These are phyloP conservation scores for Yamadazyma conglobata DNA, from an alignment of 1,139 yeast species.

Conservation along the genomic window DNA sequence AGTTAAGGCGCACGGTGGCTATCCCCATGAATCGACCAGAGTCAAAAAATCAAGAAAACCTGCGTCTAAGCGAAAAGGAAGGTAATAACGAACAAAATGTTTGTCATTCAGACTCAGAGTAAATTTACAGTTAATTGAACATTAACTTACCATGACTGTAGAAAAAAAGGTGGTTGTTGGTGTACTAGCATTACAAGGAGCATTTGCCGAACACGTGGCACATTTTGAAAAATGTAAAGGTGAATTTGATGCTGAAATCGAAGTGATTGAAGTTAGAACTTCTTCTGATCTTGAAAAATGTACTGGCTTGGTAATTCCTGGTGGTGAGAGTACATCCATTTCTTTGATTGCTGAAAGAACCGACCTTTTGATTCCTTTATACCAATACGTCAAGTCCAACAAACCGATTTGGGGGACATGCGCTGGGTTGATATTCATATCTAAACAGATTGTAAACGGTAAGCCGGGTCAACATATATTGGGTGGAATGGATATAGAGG, in stretches of 20 bases:
- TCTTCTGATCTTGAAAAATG: conserved; percentile 46
- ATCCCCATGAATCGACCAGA: no score
- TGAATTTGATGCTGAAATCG: conserved; percentile 20
- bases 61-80: no score
- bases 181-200: conserved; percentile 79
- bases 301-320: conserved; percentile 68
- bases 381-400: conserved; percentile 45
- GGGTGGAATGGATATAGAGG: conserved; percentile 65
- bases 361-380: conserved; percentile 53
- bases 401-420: conserved; percentile 84
- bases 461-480: conserved; percentile 56
- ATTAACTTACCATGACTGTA: no score
- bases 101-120: no score
- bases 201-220: conserved; percentile 67
- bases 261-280: conserved; percentile 49
- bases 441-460: conserved; percentile 55
- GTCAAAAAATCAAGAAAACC: no score
- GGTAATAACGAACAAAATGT: neutral
- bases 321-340: conserved; percentile 80
- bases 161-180: conserved; percentile 41
- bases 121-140: no score
- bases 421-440: conserved; percentile 73
- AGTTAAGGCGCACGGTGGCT: no score
- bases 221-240: conserved; percentile 41
- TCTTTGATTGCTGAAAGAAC: conserved; percentile 70